phyloP scores from a whole-genome alignment of 352 stramenopile genomes.

The Globisporangium cylindrosporum region DNA sequence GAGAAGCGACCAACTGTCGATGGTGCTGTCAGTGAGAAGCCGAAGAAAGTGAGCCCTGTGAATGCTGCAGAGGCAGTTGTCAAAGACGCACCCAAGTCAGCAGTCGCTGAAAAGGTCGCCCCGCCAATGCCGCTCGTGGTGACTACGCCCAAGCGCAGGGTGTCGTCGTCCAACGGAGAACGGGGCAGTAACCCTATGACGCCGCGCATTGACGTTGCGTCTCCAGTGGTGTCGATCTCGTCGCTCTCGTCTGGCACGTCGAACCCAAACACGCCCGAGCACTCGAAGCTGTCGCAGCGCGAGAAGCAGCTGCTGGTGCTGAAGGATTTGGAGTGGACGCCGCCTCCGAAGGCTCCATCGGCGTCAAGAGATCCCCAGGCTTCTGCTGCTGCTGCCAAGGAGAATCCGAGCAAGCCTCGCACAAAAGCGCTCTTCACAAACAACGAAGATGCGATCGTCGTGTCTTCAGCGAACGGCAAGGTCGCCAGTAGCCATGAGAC shows the following conservation, averaged over 20 bases:
- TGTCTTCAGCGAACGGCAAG: background rate
- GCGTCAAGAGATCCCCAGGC: background rate
- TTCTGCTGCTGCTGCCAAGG: background rate
- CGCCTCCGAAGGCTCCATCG: constrained; percentile 17
- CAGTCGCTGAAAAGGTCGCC: background rate
- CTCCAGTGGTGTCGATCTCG: constrained; percentile 70
- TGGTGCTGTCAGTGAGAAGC: constrained; percentile 5
- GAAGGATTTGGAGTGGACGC: constrained; percentile 61
- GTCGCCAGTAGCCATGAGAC: background rate
- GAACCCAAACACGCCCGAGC: constrained; percentile 64
- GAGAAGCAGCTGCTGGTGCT: constrained; percentile 37
- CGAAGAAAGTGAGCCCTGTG: constrained; percentile 3
- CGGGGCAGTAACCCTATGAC: constrained; percentile 8
- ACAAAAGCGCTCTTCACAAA: constrained; percentile 13
- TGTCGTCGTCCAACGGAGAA: background rate
- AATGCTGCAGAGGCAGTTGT: background rate
- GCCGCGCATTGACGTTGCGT: constrained; percentile 33
- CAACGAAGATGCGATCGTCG: constrained; percentile 6
- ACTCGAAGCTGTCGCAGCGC: constrained; percentile 28
- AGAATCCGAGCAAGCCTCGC: constrained; percentile 14
- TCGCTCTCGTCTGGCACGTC: constrained; percentile 54
- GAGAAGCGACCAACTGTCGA: background rate
- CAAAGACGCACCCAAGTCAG: background rate
- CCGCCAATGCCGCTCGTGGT: constrained; percentile 15
- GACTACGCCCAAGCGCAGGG: constrained; percentile 35